These are phyloP conservation scores for Sporothrix curviconia DNA, from an alignment of 2,329 filamentous ascomycete genomes.

Conservation along the genomic window DNA sequence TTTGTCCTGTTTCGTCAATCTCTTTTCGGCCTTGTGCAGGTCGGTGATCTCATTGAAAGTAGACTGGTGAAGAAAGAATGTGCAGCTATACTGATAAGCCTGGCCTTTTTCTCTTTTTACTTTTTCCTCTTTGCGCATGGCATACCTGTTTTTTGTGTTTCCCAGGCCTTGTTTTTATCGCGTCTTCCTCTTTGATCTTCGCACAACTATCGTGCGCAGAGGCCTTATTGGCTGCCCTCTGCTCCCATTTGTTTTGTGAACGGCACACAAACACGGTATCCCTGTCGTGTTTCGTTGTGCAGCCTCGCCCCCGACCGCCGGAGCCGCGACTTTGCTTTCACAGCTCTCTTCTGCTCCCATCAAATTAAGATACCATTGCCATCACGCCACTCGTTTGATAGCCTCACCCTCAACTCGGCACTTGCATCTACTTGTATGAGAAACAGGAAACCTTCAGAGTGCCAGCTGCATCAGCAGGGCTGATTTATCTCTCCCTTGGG, in stretches of 20 bases:
- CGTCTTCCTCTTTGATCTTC: not conserved
- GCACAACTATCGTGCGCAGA: not conserved
- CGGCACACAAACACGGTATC: not conserved
- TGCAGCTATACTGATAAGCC: too few relatives aligned
- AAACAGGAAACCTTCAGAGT: too few relatives aligned
- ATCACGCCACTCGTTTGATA: too few relatives aligned
- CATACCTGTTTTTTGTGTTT: not conserved
- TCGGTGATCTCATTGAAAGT: not conserved
- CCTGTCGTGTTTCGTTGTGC: not conserved
- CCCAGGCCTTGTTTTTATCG: not conserved
- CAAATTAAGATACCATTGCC: not conserved
- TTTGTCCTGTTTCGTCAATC: not conserved
- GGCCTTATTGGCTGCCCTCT: not conserved
- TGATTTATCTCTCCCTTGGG: too few relatives aligned
- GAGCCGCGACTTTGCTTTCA: not conserved
- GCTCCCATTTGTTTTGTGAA: not conserved
- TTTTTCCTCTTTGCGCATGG: not conserved
- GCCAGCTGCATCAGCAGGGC: too few relatives aligned
- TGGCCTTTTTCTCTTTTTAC: not conserved
- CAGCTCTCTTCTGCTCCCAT: too few relatives aligned
- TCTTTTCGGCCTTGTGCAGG: slow-evolving; percentile 8
- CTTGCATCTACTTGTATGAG: too few relatives aligned
- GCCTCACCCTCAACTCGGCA: too few relatives aligned
- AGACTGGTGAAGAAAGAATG: too few relatives aligned
- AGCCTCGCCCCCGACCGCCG: slow-evolving; percentile 4